Conservation (phyloP, 768 basidiomycete genomes). For the Mycena venus region DNA sequence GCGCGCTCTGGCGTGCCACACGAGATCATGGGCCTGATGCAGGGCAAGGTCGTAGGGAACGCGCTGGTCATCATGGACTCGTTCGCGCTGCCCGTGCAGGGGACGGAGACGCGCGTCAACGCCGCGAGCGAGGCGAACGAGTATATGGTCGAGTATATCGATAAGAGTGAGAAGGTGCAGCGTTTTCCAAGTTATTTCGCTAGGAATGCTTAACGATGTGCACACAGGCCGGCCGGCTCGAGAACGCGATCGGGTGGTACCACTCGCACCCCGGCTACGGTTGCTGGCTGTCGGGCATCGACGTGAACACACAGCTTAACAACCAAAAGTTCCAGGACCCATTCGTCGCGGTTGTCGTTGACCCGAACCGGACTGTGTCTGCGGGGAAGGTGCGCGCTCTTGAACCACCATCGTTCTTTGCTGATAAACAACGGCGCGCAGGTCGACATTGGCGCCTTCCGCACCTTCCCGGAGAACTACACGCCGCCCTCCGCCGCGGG, state of each 20-base stretch:
- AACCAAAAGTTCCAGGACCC: slow-evolving; percentile 97
- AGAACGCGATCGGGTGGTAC: slow-evolving; percentile 97
- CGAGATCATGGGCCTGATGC: slow-evolving; percentile 99
- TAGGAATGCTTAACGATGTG: too few species aligned
- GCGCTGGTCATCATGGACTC: slow-evolving; percentile 93
- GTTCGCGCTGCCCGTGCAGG: slow-evolving; percentile 96
- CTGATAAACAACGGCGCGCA: not conserved
- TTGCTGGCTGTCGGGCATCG: slow-evolving; percentile 99
- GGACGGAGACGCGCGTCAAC: slow-evolving; percentile 98
- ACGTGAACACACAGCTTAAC: slow-evolving; percentile 95
- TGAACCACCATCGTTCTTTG: too few species aligned
- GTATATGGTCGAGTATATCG: slow-evolving; percentile 97
- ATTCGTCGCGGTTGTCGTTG: slow-evolving; percentile 97
- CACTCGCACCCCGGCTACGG: slow-evolving; percentile 99
- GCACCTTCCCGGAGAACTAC: slow-evolving; percentile 97
- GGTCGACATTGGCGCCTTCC: slow-evolving; percentile 98
- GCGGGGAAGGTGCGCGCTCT: slow-evolving; percentile 74
- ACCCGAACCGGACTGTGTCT: slow-evolving; percentile 98
- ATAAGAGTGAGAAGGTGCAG: slow-evolving; percentile 82
- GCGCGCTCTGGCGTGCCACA: slow-evolving; percentile 97
- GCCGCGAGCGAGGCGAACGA: slow-evolving; percentile 96
- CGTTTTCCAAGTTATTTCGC: too few species aligned
- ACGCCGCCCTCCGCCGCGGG: slow-evolving; percentile 76
- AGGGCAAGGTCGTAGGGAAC: slow-evolving; percentile 90
- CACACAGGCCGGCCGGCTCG: slow-evolving; percentile 82